Base-by-base conservation (phyloP, 1,284 basidiomycete species). In the Trichosporon ovoides region DNA sequence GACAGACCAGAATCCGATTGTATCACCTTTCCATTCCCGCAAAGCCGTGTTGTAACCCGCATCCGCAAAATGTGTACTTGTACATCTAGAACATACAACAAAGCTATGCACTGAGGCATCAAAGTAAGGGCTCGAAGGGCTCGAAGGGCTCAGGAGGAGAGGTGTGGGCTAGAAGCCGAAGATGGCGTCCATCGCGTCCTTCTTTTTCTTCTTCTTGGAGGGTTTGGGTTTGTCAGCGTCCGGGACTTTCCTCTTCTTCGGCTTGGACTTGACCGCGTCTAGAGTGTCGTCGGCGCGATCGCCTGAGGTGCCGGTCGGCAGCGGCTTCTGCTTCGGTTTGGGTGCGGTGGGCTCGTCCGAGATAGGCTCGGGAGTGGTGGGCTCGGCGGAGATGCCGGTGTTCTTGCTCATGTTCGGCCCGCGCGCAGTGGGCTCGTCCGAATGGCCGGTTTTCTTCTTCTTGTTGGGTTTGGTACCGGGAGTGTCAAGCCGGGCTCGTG, bases 181-280 rank as follows among this genome's bases (percentile, higher is more conserved):
- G 34, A 75, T 73, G 58, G 72, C 71, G 52, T 75, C 73, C 62
- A 72, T 68, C 3, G 59, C 67, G 53, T 70, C 66, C 38, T 56
- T 58, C 57, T 66, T 69, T 61, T 62, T 65, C 55, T 64, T 62
- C 52, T 57, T 60, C 43, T 37, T 38, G 40, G 13, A 11, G n/a
- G n/a, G n/a, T n/a, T n/a, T n/a, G n/a, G 28, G 28, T 9, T 31
- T 31, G 4, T 31, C 9, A 9, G 28, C 28, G 28, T 9, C 28
- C 9, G 28, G 4, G 28, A 9, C 28, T 9, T 31, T 31, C 24
- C 34, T 58, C 19, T 43, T 38, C 33, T 57, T 35, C 34, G 16
- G 16, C 50, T n/a, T 46, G 28, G 24, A 10, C 38, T 53, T 56
- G 53, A 7, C 6, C 48, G 33, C 28, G 19, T 18, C 19, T 10